phyloP scores from a whole-genome alignment of 75 land plant genomes.

The Pinus tabuliformis region DNA sequence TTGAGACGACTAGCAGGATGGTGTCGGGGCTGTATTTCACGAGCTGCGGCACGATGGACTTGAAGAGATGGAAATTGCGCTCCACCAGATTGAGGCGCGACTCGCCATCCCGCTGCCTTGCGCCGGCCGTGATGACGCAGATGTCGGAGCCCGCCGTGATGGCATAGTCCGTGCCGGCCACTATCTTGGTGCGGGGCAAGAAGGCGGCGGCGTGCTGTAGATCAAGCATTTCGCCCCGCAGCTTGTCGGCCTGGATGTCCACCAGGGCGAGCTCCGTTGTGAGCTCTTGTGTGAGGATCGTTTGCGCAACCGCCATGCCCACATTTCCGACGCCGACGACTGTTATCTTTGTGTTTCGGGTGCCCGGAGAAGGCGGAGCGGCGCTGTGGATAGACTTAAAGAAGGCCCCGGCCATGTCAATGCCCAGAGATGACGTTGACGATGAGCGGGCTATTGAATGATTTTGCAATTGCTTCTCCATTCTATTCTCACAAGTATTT shows the following conservation, averaged over 20 bases:
- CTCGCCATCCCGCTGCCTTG: constrained; percentile 79
- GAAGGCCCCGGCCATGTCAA: constrained; percentile 12
- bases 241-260: constrained; percentile 69
- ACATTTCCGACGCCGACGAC: constrained; percentile 86
- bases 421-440: too few relatives aligned
- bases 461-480: too few relatives aligned
- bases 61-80: constrained; percentile 52
- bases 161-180: constrained; percentile 60
- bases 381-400: constrained; percentile 46
- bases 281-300: constrained; percentile 80
- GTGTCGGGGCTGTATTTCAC: constrained; percentile 57
- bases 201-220: constrained; percentile 91
- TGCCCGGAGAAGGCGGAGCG: constrained; percentile 34
- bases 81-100: constrained; percentile 66
- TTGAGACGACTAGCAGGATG: constrained; percentile 71
- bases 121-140: constrained; percentile 83
- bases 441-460: too few relatives aligned
- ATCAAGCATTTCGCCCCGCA: constrained; percentile 92
- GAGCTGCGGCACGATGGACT: constrained; percentile 51
- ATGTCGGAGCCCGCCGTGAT: constrained; percentile 73
- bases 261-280: constrained; percentile 74
- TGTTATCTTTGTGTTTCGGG: constrained; percentile 58
- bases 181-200: constrained; percentile 61
- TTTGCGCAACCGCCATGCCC: constrained; percentile 96
- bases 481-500: too few relatives aligned